Percentiles rank a stretch among this genome's conserved stretches.
These are phyloP conservation scores for Boletus pseudopeckii DNA, from an alignment of 768 basidiomycete species.

Conservation along the genomic window DNA sequence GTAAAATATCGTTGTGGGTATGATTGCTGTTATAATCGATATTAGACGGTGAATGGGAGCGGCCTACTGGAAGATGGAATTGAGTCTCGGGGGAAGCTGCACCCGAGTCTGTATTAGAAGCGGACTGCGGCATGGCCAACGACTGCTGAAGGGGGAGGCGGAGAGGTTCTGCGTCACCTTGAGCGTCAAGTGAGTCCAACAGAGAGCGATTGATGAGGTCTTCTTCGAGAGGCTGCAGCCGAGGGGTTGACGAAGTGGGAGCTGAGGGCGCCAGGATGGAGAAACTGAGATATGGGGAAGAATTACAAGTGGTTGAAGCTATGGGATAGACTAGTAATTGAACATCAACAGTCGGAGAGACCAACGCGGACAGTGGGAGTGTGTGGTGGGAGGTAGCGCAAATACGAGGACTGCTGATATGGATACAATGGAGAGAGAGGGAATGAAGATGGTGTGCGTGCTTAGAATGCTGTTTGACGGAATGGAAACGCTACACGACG, in stretches of 20 bases:
- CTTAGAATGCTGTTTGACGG: slow-evolving; percentile 29
- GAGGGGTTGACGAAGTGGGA: slow-evolving; percentile 31
- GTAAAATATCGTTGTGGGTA: slow-evolving; percentile 32
- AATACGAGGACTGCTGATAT: slow-evolving; percentile 37
- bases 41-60: slow-evolving; percentile 50
- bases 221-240: slow-evolving; percentile 47
- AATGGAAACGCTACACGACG: slow-evolving; percentile 28
- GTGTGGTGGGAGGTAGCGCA: slow-evolving; percentile 34
- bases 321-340: slow-evolving; percentile 29
- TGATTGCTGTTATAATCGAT: slow-evolving; percentile 35
- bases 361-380: slow-evolving; percentile 27
- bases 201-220: slow-evolving; percentile 85
- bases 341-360: slow-evolving; percentile 44
- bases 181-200: slow-evolving; percentile 77
- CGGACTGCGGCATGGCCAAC: slow-evolving; percentile 46
- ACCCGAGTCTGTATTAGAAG: slow-evolving; percentile 53
- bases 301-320: slow-evolving; percentile 32
- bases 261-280: slow-evolving; percentile 53
- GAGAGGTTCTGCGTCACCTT: slow-evolving; percentile 75
- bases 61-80: slow-evolving; percentile 48
- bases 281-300: slow-evolving; percentile 16
- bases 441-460: slow-evolving; percentile 21
- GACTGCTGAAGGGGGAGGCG: slow-evolving; percentile 28
- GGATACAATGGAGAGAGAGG: slow-evolving; percentile 39
- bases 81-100: slow-evolving; percentile 50